Base-by-base conservation (phyloP, 176 grass and related monocot species). In the Zoysia japonica region DNA sequence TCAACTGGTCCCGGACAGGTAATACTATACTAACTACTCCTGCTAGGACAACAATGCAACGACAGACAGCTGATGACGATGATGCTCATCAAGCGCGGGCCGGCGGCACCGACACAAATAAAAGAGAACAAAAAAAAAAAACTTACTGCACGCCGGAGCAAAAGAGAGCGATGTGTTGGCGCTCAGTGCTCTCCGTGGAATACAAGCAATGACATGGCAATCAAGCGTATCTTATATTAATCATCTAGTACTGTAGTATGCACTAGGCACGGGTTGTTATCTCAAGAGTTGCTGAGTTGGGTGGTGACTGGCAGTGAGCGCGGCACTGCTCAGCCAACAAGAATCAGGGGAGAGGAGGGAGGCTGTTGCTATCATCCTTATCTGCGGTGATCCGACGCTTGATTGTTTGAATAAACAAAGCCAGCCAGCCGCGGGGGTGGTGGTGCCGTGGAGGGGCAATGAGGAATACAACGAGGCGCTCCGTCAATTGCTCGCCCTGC, bases 391-490 rank as follows among this genome's bases (percentile, higher is more conserved):
- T 11, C 55, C 6, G 44, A 45, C 44, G 44, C 44, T 28, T 28
- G 28, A 28, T 28, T 28, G 28, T 28, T 28, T 16, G 3, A 45
- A 87, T 84, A 72, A 65, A 84, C 64, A 76, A 87, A 68, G 5
- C 2, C 38, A 28, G 40, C 43, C 47, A 40, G 16, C 28, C 28
- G 28, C 28, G 4, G 45, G 64, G 28, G 28, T 28, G 28, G 28
- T 28, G 28, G 28, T 28, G 28, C 28, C 28, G 56, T 19, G 56
- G 80, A 76, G 68, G 28, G 81, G 56, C 63, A 81, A 84, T 71
- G 77, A 87, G 76, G 81, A 84, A 87, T 83, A 61, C 80, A 87
- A 80, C 76, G 70, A 64, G 57, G 49, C 57, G 61, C 15, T 39
- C 8, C 46, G 6, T 61, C 5, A 5, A 11, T 43, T 44, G 68